Evolutionary conservation across 768 basidiomycete species (phyloP).

Genomic region (Russula vinacea): DNA sequence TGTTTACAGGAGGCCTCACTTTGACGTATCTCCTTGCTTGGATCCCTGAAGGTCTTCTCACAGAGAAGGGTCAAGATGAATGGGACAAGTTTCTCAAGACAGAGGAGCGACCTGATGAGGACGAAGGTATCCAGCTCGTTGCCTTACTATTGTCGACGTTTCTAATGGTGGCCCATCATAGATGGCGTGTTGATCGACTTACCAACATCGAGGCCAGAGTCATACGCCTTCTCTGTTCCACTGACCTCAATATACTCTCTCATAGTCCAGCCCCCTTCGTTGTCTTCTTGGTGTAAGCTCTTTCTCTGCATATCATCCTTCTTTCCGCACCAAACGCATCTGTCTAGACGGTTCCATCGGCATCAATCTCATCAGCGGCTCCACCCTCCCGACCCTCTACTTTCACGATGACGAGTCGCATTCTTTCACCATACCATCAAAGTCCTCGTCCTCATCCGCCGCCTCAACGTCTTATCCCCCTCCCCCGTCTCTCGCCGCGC

Average conservation of each 20-base stretch:
- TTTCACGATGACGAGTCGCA: constrained; percentile 97
- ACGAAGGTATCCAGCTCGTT: constrained; percentile 52
- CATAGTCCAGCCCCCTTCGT: constrained; percentile 76
- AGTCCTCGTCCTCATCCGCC: constrained; percentile 41
- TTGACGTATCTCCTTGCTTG: constrained; percentile 83
- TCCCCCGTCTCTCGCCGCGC: constrained; percentile 50
- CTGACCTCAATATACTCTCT: constrained; percentile 87
- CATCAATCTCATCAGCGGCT: constrained; percentile 82
- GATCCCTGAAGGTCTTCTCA: constrained; percentile 85
- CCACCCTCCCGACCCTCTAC: constrained; percentile 83
- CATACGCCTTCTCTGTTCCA: constrained; percentile 94
- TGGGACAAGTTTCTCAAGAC: constrained; percentile 89
- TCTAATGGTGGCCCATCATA: constrained; percentile 34
- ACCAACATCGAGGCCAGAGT: constrained; percentile 78
- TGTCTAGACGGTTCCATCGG: constrained; percentile 77
- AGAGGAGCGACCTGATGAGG: constrained; percentile 73
- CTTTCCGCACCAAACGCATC: constrained; percentile 1
- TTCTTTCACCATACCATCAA: constrained; percentile 55
- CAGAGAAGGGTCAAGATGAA: constrained; percentile 77
- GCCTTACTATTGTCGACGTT: not conserved
- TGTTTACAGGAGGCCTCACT: constrained; percentile 62
- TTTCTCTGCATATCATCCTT: not conserved
- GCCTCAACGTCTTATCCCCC: constrained; percentile 58
- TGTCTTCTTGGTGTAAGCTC: constrained; percentile 77
- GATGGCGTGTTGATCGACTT: constrained; percentile 85